Percentiles rank a stretch among this genome's conserved stretches.
These are phyloP conservation scores for Fomitopsis schrenkii DNA, from an alignment of 1,284 basidiomycete species.

Conservation along the genomic window DNA sequence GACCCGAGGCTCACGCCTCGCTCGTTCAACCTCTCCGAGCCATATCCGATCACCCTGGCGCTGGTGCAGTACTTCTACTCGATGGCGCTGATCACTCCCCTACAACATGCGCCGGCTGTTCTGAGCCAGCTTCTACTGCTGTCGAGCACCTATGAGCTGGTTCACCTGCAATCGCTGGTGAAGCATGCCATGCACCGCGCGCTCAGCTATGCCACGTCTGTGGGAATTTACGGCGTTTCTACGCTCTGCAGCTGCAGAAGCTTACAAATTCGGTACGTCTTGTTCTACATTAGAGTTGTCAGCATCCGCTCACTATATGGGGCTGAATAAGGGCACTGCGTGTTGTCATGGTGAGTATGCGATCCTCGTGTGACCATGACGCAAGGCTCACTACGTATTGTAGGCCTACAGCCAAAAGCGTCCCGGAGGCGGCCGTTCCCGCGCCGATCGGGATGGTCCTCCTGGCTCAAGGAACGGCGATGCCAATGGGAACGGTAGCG, in stretches of 20 bases:
- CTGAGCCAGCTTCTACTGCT: conserved; percentile 85
- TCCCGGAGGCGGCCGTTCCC: conserved; percentile 42
- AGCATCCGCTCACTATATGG: background rate
- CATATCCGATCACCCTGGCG: conserved; percentile 85
- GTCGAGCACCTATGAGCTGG: conserved; percentile 77
- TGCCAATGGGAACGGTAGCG: conserved; percentile 31
- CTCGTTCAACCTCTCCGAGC: conserved; percentile 79
- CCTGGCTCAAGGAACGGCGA: conserved; percentile 33
- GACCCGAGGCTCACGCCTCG: conserved; percentile 81
- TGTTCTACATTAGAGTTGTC: background rate
- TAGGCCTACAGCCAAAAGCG: conserved; percentile 49
- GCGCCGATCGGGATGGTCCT: conserved; percentile 44
- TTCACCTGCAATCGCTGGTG: conserved; percentile 74
- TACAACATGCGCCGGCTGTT: conserved; percentile 88
- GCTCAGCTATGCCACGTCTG: conserved; percentile 78
- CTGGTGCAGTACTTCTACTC: conserved; percentile 93
- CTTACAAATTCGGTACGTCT: conserved; percentile 76
- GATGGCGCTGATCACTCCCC: conserved; percentile 76
- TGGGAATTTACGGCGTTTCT: conserved; percentile 91
- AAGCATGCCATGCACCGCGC: conserved; percentile 91
- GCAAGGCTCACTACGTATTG: conserved; percentile 10
- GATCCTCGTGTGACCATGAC: conserved; percentile 5
- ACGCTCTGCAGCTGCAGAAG: conserved; percentile 86
- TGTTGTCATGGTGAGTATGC: conserved; percentile 29
- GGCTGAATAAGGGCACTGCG: conserved; percentile 23